Percentiles rank a stretch among this genome's conserved stretches.
Conservation (phyloP, 2,329 filamentous ascomycete genomes). For the Trematosphaeria pertusa region DNA sequence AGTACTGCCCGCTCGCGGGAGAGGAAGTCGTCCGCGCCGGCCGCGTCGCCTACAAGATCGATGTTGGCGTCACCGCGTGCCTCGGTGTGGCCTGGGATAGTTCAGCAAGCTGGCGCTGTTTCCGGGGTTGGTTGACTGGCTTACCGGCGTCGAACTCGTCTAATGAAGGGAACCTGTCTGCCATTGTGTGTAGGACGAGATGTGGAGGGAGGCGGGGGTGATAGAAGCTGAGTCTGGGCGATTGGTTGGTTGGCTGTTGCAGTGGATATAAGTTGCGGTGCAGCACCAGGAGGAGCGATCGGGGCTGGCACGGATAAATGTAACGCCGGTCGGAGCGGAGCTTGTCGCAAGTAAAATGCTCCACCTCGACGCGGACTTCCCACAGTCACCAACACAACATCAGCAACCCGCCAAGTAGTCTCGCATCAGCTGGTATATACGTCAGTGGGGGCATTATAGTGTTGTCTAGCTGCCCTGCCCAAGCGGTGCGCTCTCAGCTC, state of each 20-base stretch:
- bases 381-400: too few relatives aligned
- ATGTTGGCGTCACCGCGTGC: constrained; percentile 59
- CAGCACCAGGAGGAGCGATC: too few relatives aligned
- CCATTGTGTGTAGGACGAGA: constrained; percentile 46
- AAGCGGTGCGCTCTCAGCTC: too few relatives aligned
- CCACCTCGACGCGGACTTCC: too few relatives aligned
- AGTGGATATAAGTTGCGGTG: too few relatives aligned
- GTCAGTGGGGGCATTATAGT: constrained; percentile 12
- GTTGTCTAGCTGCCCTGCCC: too few relatives aligned
- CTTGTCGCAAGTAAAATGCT: too few relatives aligned
- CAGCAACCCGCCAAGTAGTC: too few relatives aligned
- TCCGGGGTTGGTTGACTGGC: constrained; percentile 31
- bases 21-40: constrained; percentile 82
- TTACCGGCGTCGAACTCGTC: constrained; percentile 61
- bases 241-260: too few relatives aligned
- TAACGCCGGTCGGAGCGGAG: too few relatives aligned
- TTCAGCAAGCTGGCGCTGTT: constrained; percentile 32
- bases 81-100: constrained; percentile 69
- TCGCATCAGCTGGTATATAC: constrained; percentile 2
- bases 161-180: constrained; percentile 60
- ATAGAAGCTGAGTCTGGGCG: not conserved
- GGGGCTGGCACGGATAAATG: too few relatives aligned
- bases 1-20: constrained; percentile 88
- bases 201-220: not conserved
- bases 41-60: constrained; percentile 60